A percentile compares a stretch with the other conserved stretches of the same genome.
Conservation (phyloP, 257 asterid genomes). For the Rubia yunnanensis region DNA sequence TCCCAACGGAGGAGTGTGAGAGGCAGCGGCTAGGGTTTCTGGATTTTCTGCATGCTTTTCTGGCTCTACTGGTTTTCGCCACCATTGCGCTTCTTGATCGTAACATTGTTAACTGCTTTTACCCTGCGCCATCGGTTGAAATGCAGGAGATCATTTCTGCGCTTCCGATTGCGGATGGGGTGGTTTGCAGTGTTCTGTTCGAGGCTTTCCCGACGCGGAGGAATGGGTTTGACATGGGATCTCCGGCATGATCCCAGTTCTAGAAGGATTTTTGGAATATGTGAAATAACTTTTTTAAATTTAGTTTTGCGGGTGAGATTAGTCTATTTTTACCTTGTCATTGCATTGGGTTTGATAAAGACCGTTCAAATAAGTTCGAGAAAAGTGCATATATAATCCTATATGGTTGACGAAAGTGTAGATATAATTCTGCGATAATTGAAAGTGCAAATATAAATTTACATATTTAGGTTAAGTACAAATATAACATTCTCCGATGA, state of each 20-base stretch:
- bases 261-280: too few species aligned
- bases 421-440: too few species aligned
- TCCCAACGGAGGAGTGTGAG: constrained; percentile 5
- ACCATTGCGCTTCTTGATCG: constrained; percentile 16
- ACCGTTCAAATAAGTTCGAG: too few species aligned
- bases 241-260: not conserved
- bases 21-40: constrained; percentile 7
- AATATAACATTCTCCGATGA: too few species aligned
- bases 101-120: constrained; percentile 13
- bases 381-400: too few species aligned
- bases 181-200: constrained; percentile 18
- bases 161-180: constrained; percentile 18
- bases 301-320: too few species aligned
- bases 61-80: constrained; percentile 15
- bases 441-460: too few species aligned
- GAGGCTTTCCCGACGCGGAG: constrained; percentile 18
- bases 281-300: too few species aligned
- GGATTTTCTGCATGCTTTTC: constrained; percentile 20
- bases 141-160: constrained; percentile 11
- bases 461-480: too few species aligned
- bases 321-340: too few species aligned
- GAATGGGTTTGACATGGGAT: constrained; percentile 13
- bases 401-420: too few species aligned
- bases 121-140: constrained; percentile 13
- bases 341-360: too few species aligned